Percentiles rank a stretch among this genome's conserved stretches.
Conservation (phyloP, 2,329 filamentous ascomycete species). For the Trichoderma citrinoviride region DNA sequence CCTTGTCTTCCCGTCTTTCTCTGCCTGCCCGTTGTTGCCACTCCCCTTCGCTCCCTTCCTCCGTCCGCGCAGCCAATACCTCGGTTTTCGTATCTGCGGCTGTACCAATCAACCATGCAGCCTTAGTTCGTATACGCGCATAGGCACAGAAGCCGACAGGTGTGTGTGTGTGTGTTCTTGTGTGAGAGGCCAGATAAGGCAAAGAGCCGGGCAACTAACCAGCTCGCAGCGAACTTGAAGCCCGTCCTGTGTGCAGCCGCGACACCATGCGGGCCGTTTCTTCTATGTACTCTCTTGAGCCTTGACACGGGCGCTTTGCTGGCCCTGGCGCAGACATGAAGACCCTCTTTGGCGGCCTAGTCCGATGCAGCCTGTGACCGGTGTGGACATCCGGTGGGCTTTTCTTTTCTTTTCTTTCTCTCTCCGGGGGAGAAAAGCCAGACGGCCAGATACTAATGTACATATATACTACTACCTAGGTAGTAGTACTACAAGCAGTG, state of each 20-base stretch:
- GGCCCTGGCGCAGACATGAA: background rate
- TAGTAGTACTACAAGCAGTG: too few species aligned
- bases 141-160: background rate
- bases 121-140: background rate
- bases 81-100: background rate
- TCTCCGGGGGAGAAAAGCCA: background rate
- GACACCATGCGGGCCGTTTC: background rate
- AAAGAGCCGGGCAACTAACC: background rate
- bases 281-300: too few species aligned
- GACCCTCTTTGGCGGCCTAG: background rate
- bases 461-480: too few species aligned
- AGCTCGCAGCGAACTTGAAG: too few species aligned
- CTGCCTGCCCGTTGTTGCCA: too few species aligned
- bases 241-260: background rate
- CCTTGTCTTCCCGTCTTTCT: too few species aligned
- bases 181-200: background rate
- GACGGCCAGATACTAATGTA: too few species aligned
- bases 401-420: background rate
- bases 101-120: background rate
- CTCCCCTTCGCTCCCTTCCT: too few species aligned
- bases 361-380: constrained; percentile 3
- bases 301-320: background rate
- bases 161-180: background rate
- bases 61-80: background rate
- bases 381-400: background rate